These are phyloP conservation scores for Mortierella sp. DNA, from an alignment of 371 early-diverging fungal species.

Conservation along the genomic window DNA sequence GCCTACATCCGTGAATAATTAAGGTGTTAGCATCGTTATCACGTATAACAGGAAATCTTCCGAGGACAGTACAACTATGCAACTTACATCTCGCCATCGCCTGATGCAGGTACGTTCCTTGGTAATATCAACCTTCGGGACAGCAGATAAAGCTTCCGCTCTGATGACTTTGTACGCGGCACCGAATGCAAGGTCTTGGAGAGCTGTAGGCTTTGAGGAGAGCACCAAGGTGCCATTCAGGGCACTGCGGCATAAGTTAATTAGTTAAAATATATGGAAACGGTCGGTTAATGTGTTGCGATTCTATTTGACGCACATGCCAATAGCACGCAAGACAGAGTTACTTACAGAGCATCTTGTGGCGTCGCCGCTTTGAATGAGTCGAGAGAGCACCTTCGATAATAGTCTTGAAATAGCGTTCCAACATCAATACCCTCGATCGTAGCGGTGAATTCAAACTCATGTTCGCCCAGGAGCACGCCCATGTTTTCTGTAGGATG, in stretches of 20 bases:
- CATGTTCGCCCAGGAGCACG: background rate
- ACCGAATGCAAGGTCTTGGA: background rate
- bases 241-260: background rate
- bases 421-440: background rate
- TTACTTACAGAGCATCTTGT: slow-evolving; percentile 2
- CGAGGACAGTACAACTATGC: background rate
- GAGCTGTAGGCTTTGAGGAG: slow-evolving; percentile 2
- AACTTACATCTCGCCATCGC: slow-evolving; percentile 3
- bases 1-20: background rate
- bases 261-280: background rate
- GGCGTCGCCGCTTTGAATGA: background rate
- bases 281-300: slow-evolving; percentile 2
- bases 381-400: slow-evolving; percentile 6
- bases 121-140: background rate
- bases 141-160: background rate
- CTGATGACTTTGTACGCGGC: background rate
- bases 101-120: slow-evolving; percentile 1
- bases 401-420: background rate
- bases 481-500: background rate
- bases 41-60: background rate
- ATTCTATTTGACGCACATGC: background rate
- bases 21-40: background rate
- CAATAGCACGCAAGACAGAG: background rate
- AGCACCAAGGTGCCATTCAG: background rate
- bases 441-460: slow-evolving; percentile 3